A percentile compares a stretch with the other conserved stretches of the same genome.
Conservation (phyloP, 345 rosid genomes). For the Gossypium stocksii region DNA sequence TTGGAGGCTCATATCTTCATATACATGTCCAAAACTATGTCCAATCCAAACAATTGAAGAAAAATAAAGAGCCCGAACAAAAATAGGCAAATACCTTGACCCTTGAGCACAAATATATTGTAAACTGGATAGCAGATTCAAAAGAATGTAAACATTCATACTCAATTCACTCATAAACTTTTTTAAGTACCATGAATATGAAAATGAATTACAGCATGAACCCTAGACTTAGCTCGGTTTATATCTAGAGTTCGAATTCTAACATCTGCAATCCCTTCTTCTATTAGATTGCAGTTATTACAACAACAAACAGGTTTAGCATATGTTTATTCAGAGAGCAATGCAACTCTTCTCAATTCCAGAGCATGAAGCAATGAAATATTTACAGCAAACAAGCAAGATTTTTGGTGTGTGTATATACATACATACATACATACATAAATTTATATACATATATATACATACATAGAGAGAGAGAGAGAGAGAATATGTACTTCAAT, state of each 20-base stretch:
- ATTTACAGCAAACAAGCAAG: conserved; percentile 19
- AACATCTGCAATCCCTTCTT: not conserved
- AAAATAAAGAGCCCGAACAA: no score
- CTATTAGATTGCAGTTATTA: not conserved
- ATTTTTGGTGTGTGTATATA: not conserved
- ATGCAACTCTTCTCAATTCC: not conserved
- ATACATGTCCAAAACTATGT: not conserved
- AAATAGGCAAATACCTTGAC: no score
- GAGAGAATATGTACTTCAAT: not conserved
- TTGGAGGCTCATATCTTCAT: not conserved
- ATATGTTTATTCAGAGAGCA: not conserved
- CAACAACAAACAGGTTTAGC: not conserved
- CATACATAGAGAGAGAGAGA: no score
- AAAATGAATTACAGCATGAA: not conserved
- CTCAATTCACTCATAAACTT: not conserved
- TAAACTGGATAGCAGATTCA: no score
- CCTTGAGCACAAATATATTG: not conserved
- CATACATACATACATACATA: not conserved
- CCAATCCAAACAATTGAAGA: no score
- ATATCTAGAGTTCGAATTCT: not conserved
- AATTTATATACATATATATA: not conserved
- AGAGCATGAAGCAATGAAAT: conserved; percentile 6
- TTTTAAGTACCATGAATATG: not conserved
- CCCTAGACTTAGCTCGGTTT: not conserved
- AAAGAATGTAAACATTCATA: not conserved